Base-by-base conservation (phyloP, 768 basidiomycete species). In the Tephrocybe rancida region DNA sequence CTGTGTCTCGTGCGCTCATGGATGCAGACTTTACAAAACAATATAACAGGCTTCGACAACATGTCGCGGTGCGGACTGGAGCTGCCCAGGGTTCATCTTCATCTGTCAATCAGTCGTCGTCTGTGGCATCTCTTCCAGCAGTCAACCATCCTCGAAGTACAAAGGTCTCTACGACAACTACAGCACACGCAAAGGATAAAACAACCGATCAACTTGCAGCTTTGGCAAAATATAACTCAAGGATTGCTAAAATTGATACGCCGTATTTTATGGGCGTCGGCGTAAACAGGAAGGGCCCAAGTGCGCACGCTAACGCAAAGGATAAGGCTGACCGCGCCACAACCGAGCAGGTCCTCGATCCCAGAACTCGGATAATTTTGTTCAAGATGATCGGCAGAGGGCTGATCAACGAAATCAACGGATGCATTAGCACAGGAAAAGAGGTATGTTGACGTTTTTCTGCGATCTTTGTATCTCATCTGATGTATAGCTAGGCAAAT, bases 311-410 rank as follows among this genome's bases (percentile, higher is more conserved):
- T 5, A 94, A 94, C 64, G 71, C 84, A 63, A 98, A 98, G 72
- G 97, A 99, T 71, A 98, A 98, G 70, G 87, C 90, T 41, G 97
- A 99, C 73, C 82, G 97, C 26, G 97, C 97, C 2, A 99, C 97
- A 13, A 93, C 83, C 42, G 97, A 99, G 68, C 97, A 98, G 65
- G 97, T 99, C 2, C 80, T 99, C 32, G 97, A 99, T 70, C 90
- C 93, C 14, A 82, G 97, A n/a, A 99, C 97, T 8, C 75, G 96
- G 44, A 77, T 96, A 32, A 96, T 98, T 29, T 70, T 99, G 44
- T 93, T 94, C 75, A 97, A 97, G 74, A 94, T 98, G 90, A 91
- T 97, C 50, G 91, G 93, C 3, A 78, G 95, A 47, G 95, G 87
- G 0, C 65, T 98, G 14, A 82, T 99, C 13, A 84, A 89, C 49